A percentile compares a stretch with the other conserved stretches of the same genome.
Conservation (phyloP, 139 green algal species). For the Trebouxia sp. region DNA sequence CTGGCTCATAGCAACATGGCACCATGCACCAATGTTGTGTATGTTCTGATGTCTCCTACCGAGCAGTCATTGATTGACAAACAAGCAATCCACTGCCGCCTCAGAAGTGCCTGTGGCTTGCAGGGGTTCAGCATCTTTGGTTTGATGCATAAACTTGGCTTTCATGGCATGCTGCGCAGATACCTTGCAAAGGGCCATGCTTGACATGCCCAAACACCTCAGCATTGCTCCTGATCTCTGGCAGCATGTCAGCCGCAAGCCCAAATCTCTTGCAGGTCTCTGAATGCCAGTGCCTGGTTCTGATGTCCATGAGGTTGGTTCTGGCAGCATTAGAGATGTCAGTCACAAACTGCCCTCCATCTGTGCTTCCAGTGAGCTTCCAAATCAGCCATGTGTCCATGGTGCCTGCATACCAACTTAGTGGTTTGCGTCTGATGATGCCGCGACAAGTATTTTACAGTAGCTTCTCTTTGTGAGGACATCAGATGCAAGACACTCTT, state of each 20-base stretch:
- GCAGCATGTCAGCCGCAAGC: constrained; percentile 61
- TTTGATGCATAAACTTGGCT: background rate
- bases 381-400: constrained; percentile 98
- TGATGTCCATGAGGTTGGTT: constrained; percentile 92
- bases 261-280: constrained; percentile 68
- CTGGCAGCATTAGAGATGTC: constrained; percentile 93
- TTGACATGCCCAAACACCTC: constrained; percentile 69
- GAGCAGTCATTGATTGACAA: no score
- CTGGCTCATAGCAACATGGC: no score
- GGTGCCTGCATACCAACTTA: constrained; percentile 78
- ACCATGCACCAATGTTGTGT: no score
- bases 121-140: no score
- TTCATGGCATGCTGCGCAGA: background rate
- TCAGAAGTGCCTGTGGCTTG: no score
- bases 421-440: no score
- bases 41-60: no score
- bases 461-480: no score
- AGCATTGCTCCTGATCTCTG: constrained; percentile 79
- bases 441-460: no score
- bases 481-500: no score
- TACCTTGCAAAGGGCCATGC: constrained; percentile 40
- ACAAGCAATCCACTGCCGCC: no score
- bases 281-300: constrained; percentile 76
- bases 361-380: constrained; percentile 79
- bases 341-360: constrained; percentile 76